phyloP scores from a whole-genome alignment of 2,329 filamentous ascomycete genomes.

The Xylariaceae sp. region DNA sequence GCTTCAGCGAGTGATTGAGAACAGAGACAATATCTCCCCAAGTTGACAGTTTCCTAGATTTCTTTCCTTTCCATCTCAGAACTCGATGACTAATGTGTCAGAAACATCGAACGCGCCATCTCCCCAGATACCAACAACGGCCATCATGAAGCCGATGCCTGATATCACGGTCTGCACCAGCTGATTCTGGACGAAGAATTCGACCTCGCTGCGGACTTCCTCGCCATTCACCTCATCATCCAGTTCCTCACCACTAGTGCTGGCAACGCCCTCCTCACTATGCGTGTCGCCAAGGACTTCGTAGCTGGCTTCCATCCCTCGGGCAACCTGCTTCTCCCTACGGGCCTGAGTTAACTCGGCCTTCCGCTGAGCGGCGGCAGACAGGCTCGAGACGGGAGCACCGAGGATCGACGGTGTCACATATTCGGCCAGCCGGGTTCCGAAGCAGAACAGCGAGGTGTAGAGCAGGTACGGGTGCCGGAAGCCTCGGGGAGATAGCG shows the following conservation, averaged over 20 bases:
- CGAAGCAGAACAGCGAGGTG: conserved; percentile 69
- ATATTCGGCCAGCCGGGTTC: conserved; percentile 59
- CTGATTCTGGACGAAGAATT: conserved; percentile 58
- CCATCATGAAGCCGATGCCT: conserved; percentile 61
- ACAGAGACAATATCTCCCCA: not conserved
- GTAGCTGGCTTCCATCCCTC: conserved; percentile 70
- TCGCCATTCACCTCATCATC: conserved; percentile 60
- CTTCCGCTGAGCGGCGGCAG: conserved; percentile 33
- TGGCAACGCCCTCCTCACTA: conserved; percentile 52
- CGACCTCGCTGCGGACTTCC: conserved; percentile 60
- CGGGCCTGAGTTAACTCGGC: conserved; percentile 35
- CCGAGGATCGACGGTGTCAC: conserved; percentile 49
- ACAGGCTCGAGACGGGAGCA: conserved; percentile 31
- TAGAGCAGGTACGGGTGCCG: conserved; percentile 91
- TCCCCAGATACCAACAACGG: conserved; percentile 68
- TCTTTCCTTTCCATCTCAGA: conserved; percentile 12
- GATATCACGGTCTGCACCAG: conserved; percentile 56
- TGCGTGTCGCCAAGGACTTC: conserved; percentile 61
- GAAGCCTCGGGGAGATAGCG: conserved; percentile 71
- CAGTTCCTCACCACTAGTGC: conserved; percentile 44
- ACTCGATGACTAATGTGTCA: conserved; percentile 26
- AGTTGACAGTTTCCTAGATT: not conserved
- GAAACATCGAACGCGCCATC: conserved; percentile 49
- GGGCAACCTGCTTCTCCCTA: conserved; percentile 38
- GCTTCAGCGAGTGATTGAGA: not conserved